phyloP scores from a whole-genome alignment of 2,329 filamentous ascomycete genomes.

The Cadophora malorum region DNA sequence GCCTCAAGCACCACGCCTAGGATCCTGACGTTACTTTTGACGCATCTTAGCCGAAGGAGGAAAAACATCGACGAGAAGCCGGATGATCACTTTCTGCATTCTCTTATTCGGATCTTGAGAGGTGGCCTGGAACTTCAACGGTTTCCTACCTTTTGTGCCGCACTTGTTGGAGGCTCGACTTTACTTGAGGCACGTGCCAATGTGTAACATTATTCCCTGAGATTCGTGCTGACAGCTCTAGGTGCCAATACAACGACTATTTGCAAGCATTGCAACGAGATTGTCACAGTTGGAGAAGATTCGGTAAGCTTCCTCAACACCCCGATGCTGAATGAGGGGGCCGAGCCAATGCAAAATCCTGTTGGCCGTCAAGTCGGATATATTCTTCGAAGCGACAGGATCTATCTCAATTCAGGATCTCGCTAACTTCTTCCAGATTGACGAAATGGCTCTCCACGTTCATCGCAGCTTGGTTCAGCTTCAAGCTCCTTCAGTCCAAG shows the following conservation, averaged over 20 bases:
- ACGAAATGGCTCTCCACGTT: conserved; percentile 64
- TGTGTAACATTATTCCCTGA: neutral
- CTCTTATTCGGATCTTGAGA: conserved; percentile 51
- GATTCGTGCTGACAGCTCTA: conserved; percentile 28
- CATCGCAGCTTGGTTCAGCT: conserved; percentile 62
- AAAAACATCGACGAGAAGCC: conserved; percentile 39
- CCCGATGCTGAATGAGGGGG: neutral
- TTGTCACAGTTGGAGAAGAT: conserved; percentile 42
- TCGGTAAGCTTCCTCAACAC: conserved; percentile 30
- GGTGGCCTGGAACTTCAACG: conserved; percentile 60
- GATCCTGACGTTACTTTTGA: conserved; percentile 60
- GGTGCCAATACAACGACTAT: conserved; percentile 45
- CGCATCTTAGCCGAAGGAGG: conserved; percentile 50
- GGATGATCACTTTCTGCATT: conserved; percentile 45
- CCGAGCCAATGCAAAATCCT: neutral
- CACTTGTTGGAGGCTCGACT: conserved; percentile 64
- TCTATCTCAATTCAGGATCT: neutral
- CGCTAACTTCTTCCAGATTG: conserved; percentile 49
- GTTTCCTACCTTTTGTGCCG: conserved; percentile 68
- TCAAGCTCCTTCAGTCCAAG: conserved; percentile 64
- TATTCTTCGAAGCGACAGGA: no score
- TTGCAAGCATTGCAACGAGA: conserved; percentile 38
- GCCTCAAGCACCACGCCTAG: conserved; percentile 63
- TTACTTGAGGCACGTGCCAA: conserved; percentile 60
- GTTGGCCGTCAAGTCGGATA: no score